phyloP scores from a whole-genome alignment of 2,329 filamentous ascomycete genomes.

The Cladophialophora chaetospira region DNA sequence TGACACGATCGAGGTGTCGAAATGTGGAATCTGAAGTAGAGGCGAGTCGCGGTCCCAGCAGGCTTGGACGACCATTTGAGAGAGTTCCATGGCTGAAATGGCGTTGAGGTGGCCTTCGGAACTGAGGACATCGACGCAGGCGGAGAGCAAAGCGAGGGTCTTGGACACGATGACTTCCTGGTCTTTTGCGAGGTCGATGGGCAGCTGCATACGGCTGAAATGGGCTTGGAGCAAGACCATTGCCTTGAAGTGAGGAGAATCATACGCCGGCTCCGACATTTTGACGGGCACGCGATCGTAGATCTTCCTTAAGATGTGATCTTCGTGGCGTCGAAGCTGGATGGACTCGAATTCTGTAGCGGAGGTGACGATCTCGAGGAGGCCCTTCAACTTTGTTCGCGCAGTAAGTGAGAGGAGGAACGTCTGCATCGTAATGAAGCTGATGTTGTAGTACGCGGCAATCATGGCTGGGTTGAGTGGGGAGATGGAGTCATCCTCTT shows the following conservation, averaged over 20 bases:
- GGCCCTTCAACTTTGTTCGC: conserved; percentile 92
- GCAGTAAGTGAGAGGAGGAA: conserved; percentile 87
- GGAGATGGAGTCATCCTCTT: conserved; percentile 85
- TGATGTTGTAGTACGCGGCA: conserved; percentile 98
- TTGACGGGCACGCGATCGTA: conserved; percentile 95
- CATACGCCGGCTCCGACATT: conserved; percentile 81
- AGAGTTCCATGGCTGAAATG: conserved; percentile 98
- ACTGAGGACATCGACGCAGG: conserved; percentile 90
- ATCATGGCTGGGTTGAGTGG: conserved; percentile 98
- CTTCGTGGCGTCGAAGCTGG: conserved; percentile 91
- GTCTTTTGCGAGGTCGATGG: conserved; percentile 92
- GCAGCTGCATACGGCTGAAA: conserved; percentile 95
- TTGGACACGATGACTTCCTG: conserved; percentile 86
- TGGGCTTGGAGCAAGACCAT: conserved; percentile 97
- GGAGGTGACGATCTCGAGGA: conserved; percentile 94
- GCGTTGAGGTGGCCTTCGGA: conserved; percentile 96
- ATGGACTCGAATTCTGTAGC: conserved; percentile 96
- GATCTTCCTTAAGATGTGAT: conserved; percentile 81
- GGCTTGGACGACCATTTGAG: conserved; percentile 96
- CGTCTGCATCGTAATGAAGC: conserved; percentile 98
- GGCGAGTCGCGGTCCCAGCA: conserved; percentile 99
- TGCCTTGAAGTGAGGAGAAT: conserved; percentile 97
- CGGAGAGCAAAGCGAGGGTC: conserved; percentile 83
- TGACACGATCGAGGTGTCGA: conserved; percentile 72
- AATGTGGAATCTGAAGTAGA: conserved; percentile 96